Base-by-base conservation (phyloP, 306 rosid genomes). In the Lablab purpureus region DNA sequence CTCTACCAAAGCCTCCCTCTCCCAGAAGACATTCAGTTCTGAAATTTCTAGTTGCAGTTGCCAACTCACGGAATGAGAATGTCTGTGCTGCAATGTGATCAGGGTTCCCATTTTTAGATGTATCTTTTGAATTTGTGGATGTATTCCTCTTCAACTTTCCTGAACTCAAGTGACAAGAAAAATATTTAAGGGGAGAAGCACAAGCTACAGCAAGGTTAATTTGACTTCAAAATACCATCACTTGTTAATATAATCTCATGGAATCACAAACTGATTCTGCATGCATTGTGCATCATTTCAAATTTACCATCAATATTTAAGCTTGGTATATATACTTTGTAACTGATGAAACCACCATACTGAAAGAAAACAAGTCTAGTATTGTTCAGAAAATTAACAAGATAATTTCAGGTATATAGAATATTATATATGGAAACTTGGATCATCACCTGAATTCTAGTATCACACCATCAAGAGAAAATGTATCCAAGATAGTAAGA, bases 1-100 rank as follows among this genome's bases (percentile, higher is more conserved):
- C 98, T 86, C 92, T 88, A 74, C 99, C 99, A 78, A 95, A 95
- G 50, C 98, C 97, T 36, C 99, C 99, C 82, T 91, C 97, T 0
- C 99, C 98, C 85, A 95, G 60, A 51, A 88, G 89, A 76, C 96
- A 89, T 28, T 93, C 98, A 1, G 90, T 79, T 82, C 93, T 87
- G 73, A 95, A 95, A 80, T 95, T 92, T 83, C 89, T 95, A 80
- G 99, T 89, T 49, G 99, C 98, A 50, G 87, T 83, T 19, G 96
- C 98, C 91, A 95, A 80, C 79, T 92, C 99, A 12, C 97, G 97
- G 82, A 92, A 95, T 40, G 91, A 64, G 80, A 95, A 95, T 46
- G 85, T 92, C 85, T 95, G 97, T 32, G 99, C 97, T 51, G 94
- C 90, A 69, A 95, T 93, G 85, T 88, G 92, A 67, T 90, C 90